Base-by-base conservation (phyloP, 306 rosid species). In the Ochetophila trinervis region DNA sequence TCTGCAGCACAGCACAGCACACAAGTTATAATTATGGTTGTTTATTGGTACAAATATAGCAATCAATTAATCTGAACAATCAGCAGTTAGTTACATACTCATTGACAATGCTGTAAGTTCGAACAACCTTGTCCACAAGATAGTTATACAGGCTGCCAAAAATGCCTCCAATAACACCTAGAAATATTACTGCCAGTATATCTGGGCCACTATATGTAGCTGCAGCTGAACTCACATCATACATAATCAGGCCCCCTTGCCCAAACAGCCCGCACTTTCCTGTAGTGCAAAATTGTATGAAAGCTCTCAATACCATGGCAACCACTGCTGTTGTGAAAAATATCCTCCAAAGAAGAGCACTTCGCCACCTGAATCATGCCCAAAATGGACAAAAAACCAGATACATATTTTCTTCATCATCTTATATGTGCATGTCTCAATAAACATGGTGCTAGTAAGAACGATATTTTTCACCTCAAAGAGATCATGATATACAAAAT, bases 281-380 rank as follows among this genome's bases (percentile, higher is more conserved):
- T 1, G 73, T 74, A 21, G 69, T 60, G 48, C 97, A 90, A 55
- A 55, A 73, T 17, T 78, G 83, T 9, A 82, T 66, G 64, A 84
- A 80, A 71, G 71, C 60, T 83, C 89, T 82, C 27, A 90, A 71
- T 37, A 87, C 90, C 18, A 90, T 85, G 24, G 97, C 97, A 21
- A 90, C 97, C 32, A 90, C 86, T 34, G 97, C 95, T 15, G 95
- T 85, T 4, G 97, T 85, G 71, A 90, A 90, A 71, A 90, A 87
- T 18, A 88, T 76, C 68, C 97, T 78, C 97, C 97, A 90, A 42
- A 90, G 78, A 74, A 90, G 95, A 69, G 97, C 86, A 68, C 90
- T 87, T 67, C 97, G 85, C 97, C 97, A 93, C 98, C 97, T 74
- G 62, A 74, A 52, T 14, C 24, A 60, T 5, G 8, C 57, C 53